A percentile compares a stretch with the other conserved stretches of the same genome.
Conservation (phyloP, 306 rosid species). For the Cucumis hystrix region DNA sequence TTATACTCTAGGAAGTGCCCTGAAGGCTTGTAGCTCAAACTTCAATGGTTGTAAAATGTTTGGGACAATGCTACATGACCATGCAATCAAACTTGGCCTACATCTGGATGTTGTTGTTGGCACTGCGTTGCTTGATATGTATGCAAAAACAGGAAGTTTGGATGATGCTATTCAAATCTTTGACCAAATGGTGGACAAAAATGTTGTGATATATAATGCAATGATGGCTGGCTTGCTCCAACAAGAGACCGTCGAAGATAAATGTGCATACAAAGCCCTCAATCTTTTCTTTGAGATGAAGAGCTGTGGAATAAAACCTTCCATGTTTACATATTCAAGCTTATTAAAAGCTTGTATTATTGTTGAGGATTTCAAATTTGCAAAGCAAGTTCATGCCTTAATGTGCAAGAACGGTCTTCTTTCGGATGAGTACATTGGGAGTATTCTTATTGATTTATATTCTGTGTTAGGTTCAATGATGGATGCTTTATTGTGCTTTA, state of each 20-base stretch:
- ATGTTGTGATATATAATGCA: constrained; percentile 33
- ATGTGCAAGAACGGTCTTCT: constrained; percentile 31
- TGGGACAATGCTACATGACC: constrained; percentile 38
- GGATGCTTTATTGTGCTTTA: constrained; percentile 37
- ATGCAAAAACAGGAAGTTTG: constrained; percentile 36
- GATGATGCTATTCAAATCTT: constrained; percentile 25
- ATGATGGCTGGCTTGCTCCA: constrained; percentile 42
- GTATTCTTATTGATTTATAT: constrained; percentile 39
- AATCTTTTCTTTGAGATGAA: constrained; percentile 31
- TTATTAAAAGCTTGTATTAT: constrained; percentile 32
- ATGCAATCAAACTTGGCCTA: constrained; percentile 26
- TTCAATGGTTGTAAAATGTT: neutral
- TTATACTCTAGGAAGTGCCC: constrained; percentile 41
- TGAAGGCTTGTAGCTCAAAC: constrained; percentile 28
- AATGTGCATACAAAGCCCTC: constrained; percentile 22
- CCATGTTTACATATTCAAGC: constrained; percentile 43
- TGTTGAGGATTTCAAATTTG: constrained; percentile 24
- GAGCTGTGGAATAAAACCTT: constrained; percentile 31
- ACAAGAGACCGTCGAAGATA: constrained; percentile 8
- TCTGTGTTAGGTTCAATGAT: constrained; percentile 19
- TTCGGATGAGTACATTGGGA: constrained; percentile 38
- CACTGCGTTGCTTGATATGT: constrained; percentile 48
- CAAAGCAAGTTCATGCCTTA: constrained; percentile 42
- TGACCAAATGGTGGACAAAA: constrained; percentile 13
- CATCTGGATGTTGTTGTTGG: constrained; percentile 30